These are phyloP conservation scores for Fusarium keratoplasticum DNA, from an alignment of 2,329 filamentous ascomycete genomes.

Conservation along the genomic window DNA sequence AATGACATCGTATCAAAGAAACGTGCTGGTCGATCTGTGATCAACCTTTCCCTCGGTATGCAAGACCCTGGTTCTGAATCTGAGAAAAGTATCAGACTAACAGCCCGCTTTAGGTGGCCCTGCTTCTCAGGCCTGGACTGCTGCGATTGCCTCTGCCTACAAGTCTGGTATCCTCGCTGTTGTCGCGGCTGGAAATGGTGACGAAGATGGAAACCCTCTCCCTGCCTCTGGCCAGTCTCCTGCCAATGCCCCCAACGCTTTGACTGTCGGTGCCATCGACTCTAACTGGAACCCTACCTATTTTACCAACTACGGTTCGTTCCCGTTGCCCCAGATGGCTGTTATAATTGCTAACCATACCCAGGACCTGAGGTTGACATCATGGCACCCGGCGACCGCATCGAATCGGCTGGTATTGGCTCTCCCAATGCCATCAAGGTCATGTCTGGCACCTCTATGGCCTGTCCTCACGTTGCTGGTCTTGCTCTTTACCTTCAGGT, in stretches of 20 bases:
- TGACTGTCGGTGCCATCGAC: conserved; percentile 48
- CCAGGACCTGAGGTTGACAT: conserved; percentile 50
- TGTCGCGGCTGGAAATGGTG: conserved; percentile 45
- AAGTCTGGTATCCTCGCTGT: conserved; percentile 53
- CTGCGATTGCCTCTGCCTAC: conserved; percentile 38
- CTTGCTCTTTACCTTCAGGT: conserved; percentile 56
- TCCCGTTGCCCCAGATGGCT: not conserved
- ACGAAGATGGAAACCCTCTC: not conserved
- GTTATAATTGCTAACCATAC: not conserved
- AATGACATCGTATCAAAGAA: conserved; percentile 47
- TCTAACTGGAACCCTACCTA: conserved; percentile 47
- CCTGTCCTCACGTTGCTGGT: conserved; percentile 64
- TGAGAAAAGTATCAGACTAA: not conserved
- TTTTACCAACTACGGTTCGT: conserved; percentile 60
- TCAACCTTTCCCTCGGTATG: conserved; percentile 58
- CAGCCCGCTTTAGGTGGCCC: conserved; percentile 1
- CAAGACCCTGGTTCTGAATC: not conserved
- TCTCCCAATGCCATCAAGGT: conserved; percentile 52
- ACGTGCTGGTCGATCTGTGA: conserved; percentile 49
- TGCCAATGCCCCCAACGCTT: conserved; percentile 36
- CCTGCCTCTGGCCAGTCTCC: conserved; percentile 33
- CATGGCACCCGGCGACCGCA: conserved; percentile 56
- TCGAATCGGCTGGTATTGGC: conserved; percentile 51
- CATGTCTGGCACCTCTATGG: conserved; percentile 65
- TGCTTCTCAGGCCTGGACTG: conserved; percentile 20